These are phyloP conservation scores for Penicillium diatomitis DNA, from an alignment of 495 filamentous ascomycete species.

Conservation along the genomic window DNA sequence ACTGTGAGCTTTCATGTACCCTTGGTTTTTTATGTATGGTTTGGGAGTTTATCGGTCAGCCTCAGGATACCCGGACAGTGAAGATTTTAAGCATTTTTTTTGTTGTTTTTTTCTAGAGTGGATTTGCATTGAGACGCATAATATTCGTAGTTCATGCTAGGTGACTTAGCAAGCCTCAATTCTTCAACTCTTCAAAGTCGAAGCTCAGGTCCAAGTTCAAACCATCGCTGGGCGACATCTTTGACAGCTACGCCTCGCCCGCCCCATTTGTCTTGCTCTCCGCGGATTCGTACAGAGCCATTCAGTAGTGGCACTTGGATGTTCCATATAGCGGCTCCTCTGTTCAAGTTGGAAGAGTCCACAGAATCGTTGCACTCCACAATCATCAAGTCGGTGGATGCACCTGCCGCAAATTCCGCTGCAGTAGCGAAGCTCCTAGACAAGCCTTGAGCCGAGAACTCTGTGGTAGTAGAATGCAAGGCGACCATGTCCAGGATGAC, in stretches of 20 bases:
- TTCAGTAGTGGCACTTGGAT: constrained; percentile 56
- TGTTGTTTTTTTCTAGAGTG: constrained; percentile 2
- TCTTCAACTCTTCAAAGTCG: background rate
- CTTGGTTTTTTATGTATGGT: constrained; percentile 13
- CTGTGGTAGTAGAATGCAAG: constrained; percentile 62
- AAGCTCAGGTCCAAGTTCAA: constrained; percentile 38
- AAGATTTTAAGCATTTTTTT: constrained; percentile 5
- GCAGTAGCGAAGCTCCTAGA: constrained; percentile 56
- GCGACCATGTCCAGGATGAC: constrained; percentile 57
- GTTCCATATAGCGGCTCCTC: constrained; percentile 37
- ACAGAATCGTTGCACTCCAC: constrained; percentile 33
- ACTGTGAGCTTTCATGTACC: constrained; percentile 40
- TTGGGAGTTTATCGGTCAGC: constrained; percentile 32
- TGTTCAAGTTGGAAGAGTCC: constrained; percentile 15
- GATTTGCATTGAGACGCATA: constrained; percentile 7
- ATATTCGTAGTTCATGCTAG: constrained; percentile 7
- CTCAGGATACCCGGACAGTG: constrained; percentile 37
- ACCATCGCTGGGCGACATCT: constrained; percentile 64
- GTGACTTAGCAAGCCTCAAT: constrained; percentile 5
- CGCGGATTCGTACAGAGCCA: constrained; percentile 43
- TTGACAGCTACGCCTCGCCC: constrained; percentile 60
- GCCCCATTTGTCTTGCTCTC: constrained; percentile 50
- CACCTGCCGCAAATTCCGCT: constrained; percentile 51
- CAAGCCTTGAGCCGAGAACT: constrained; percentile 79
- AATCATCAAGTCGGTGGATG: constrained; percentile 27